Conservation (phyloP, 345 rosid species). For the Cardamine chenopodiifolia region DNA sequence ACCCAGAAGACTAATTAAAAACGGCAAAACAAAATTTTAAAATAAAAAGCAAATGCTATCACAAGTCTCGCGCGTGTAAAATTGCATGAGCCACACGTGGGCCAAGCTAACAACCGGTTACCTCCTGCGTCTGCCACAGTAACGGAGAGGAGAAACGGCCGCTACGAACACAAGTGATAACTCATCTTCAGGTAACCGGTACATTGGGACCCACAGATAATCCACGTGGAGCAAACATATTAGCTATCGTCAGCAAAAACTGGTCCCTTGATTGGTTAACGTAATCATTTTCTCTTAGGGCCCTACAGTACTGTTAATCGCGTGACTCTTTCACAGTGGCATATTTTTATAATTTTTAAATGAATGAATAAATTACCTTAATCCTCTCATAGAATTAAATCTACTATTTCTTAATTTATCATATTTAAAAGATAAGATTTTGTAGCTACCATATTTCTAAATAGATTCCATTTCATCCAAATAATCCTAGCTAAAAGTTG, state of each 20-base stretch:
- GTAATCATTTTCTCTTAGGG: constrained; percentile 31
- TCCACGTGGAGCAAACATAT: background rate
- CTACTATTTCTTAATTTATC: background rate
- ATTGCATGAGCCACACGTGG: constrained; percentile 47
- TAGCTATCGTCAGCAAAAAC: background rate
- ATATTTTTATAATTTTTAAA: background rate
- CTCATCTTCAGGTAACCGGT: constrained; percentile 40
- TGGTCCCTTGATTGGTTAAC: constrained; percentile 27
- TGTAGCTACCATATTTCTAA: background rate
- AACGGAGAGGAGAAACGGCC: constrained; percentile 25
- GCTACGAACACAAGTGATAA: constrained; percentile 18
- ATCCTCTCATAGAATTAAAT: background rate
- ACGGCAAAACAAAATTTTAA: background rate
- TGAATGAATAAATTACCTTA: background rate
- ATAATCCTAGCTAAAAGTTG: background rate
- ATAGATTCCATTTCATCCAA: background rate
- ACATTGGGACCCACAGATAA: background rate
- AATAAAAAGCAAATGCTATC: constrained; percentile 26
- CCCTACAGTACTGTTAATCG: constrained; percentile 27
- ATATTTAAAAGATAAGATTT: constrained; percentile 1
- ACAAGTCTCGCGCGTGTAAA: constrained; percentile 47
- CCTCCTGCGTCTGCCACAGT: constrained; percentile 26
- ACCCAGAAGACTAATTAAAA: constrained; percentile 3
- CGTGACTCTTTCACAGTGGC: constrained; percentile 38
- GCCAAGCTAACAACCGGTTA: constrained; percentile 38